Evolutionary conservation across 768 basidiomycete genomes (phyloP).

Genomic region (Tephrocybe sp.): DNA sequence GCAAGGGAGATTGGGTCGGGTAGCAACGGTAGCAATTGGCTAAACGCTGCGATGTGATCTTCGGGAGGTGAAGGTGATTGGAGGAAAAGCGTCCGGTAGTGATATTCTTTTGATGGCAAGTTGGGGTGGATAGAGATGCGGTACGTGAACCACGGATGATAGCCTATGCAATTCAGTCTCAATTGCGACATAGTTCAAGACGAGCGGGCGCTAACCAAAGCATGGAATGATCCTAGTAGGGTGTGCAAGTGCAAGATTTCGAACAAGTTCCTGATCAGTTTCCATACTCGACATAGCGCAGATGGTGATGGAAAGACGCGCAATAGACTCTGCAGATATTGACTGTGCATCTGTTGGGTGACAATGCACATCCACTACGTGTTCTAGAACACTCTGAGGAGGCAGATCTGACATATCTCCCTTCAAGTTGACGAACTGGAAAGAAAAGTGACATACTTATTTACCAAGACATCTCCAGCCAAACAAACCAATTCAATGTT

Average conservation of each 20-base stretch:
- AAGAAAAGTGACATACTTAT: not conserved
- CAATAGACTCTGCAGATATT: conserved; percentile 48
- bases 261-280: conserved; percentile 73
- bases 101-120: conserved; percentile 57
- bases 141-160: conserved; percentile 95
- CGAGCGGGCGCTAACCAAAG: conserved; percentile 64
- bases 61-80: conserved; percentile 20
- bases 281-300: conserved; percentile 79
- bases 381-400: conserved; percentile 49
- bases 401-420: conserved; percentile 21
- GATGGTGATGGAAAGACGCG: conserved; percentile 60
- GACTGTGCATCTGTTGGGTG: conserved; percentile 81
- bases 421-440: not conserved
- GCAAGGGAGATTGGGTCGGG: conserved; percentile 71
- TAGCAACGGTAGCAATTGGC: conserved; percentile 58
- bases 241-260: conserved; percentile 56
- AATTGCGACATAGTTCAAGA: conserved; percentile 13
- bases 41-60: conserved; percentile 43
- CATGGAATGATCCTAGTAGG: conserved; percentile 78
- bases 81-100: conserved; percentile 76
- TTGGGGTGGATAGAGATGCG: conserved; percentile 56
- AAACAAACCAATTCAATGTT: conserved; percentile 1
- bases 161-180: conserved; percentile 46
- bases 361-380: conserved; percentile 87
- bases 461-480: not conserved